Evolutionary conservation across 768 basidiomycete species (phyloP).

Genomic region (Ramaria sp.): DNA sequence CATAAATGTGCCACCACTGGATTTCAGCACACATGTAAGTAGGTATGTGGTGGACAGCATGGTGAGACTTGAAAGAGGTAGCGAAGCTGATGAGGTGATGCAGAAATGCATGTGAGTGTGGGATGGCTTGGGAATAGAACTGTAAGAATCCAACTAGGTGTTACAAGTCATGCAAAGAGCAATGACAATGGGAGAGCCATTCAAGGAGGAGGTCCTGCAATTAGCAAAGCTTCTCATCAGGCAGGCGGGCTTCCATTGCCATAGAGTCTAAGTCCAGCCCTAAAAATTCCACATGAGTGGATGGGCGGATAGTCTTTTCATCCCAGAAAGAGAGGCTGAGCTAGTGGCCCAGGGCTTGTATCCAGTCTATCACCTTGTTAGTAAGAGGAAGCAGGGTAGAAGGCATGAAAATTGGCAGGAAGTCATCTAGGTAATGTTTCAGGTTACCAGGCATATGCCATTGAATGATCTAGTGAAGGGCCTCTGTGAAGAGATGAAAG

Average conservation of each 20-base stretch:
- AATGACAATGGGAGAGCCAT: constrained; percentile 16
- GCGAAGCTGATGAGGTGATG: constrained; percentile 21
- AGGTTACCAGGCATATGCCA: constrained; percentile 17
- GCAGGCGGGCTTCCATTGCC: constrained; percentile 25
- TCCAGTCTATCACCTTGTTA: constrained; percentile 20
- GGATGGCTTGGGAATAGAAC: constrained; percentile 27
- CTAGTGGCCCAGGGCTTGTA: constrained; percentile 16
- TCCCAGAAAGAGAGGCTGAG: constrained; percentile 24
- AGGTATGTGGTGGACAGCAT: constrained; percentile 17
- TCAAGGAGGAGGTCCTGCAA: constrained; percentile 11
- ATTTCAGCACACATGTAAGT: constrained; percentile 16
- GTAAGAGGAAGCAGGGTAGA: not conserved
- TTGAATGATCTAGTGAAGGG: constrained; percentile 30
- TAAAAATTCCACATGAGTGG: constrained; percentile 12
- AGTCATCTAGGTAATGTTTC: constrained; percentile 19
- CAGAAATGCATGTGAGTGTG: constrained; percentile 19
- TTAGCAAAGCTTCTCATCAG: constrained; percentile 20
- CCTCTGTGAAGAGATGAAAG: constrained; percentile 30
- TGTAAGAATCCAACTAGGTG: constrained; percentile 24
- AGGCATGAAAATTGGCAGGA: constrained; percentile 15
- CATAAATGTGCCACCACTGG: constrained; percentile 23
- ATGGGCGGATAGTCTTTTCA: constrained; percentile 17
- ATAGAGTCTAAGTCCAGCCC: constrained; percentile 14
- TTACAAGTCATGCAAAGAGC: constrained; percentile 21
- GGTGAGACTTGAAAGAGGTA: constrained; percentile 16